Evolutionary conservation across 345 rosid genomes (phyloP).

Genomic region (Corchorus olitorius): DNA sequence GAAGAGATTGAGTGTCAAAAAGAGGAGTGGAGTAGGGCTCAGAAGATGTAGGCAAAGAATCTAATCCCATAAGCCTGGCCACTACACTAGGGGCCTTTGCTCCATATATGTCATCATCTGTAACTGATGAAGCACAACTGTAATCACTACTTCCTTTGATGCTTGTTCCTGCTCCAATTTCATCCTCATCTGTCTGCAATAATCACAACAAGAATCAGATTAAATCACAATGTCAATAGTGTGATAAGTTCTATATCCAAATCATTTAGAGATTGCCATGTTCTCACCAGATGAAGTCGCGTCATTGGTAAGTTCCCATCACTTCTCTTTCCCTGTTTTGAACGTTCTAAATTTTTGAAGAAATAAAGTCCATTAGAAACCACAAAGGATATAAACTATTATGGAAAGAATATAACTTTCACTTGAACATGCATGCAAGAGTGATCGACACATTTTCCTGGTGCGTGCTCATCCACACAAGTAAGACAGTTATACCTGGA

Average conservation of each 20-base stretch:
- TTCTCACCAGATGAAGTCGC: constrained; percentile 48
- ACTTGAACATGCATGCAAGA: background rate
- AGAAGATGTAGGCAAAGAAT: constrained; percentile 67
- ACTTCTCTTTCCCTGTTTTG: constrained; percentile 63
- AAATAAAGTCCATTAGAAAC: constrained; percentile 15
- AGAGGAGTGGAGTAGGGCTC: constrained; percentile 62
- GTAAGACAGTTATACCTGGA: constrained; percentile 43
- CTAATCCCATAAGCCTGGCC: constrained; percentile 97
- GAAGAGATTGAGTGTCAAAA: constrained; percentile 63
- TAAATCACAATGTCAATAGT: background rate
- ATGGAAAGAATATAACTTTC: background rate
- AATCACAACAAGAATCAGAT: constrained; percentile 12
- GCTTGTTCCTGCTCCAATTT: constrained; percentile 47
- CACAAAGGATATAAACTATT: constrained; percentile 6
- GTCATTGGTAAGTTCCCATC: constrained; percentile 70
- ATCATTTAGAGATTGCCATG: background rate
- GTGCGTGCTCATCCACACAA: background rate
- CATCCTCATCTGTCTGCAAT: constrained; percentile 74
- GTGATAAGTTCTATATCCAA: constrained; percentile 6
- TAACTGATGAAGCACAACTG: constrained; percentile 92
- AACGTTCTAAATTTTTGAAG: constrained; percentile 38
- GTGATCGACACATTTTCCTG: background rate
- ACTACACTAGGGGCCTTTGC: constrained; percentile 84
- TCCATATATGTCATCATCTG: constrained; percentile 85
- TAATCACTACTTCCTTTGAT: constrained; percentile 61